Evolutionary conservation across 768 basidiomycete genomes (phyloP), one percentile per base, ranked within the genome.

Genomic region (Cystobasidium ongulense): DNA sequence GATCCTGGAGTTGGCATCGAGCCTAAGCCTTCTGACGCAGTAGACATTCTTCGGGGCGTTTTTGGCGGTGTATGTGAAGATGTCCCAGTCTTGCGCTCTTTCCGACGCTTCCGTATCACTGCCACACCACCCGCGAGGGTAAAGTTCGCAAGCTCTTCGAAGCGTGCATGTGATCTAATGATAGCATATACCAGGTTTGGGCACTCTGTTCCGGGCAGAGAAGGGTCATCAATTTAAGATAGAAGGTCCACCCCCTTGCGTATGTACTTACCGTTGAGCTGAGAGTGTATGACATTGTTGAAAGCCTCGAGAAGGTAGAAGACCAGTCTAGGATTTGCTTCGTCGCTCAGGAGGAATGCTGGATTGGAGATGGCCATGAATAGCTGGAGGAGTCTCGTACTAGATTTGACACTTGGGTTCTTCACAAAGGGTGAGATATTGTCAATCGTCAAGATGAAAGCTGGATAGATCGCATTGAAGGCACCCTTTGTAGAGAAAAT

Each of bases 321-420:
- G 36, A 97, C 85, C 35, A 97, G 82, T 75, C 96, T 83, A 0
- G 96, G 96, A 79, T 97, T 92, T 7, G 94, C 92, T 81, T 97
- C 96, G 75, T 98, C 96, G 1, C 90, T 88, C 23, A 99, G 82
- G 38, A 98, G 82, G 81, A 97, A 97, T 1, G 87, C 82, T 0
- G 96, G 91, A 74, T 89, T 91, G 4, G 92, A 88, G 80, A 99
- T 95, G 0, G 95, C 91, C 33, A 86, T 88, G 82, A 96, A 92
- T 5, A 98, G 85, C 81, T 96, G 92, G 39, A 94, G 80, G 7
- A 99, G 84, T 21, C 90, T 86, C 4, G 90, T 89, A 1, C 92
- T 89, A 15, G 92, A 87, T 36, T 88, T 87, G 61, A 92, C 86
- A 46, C 88, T 88, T 25, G 96, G 84, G 76, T 89, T 86, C 81